These are phyloP conservation scores for Scheffersomyces insectosa DNA, from an alignment of 1,139 yeast genomes.

Conservation along the genomic window DNA sequence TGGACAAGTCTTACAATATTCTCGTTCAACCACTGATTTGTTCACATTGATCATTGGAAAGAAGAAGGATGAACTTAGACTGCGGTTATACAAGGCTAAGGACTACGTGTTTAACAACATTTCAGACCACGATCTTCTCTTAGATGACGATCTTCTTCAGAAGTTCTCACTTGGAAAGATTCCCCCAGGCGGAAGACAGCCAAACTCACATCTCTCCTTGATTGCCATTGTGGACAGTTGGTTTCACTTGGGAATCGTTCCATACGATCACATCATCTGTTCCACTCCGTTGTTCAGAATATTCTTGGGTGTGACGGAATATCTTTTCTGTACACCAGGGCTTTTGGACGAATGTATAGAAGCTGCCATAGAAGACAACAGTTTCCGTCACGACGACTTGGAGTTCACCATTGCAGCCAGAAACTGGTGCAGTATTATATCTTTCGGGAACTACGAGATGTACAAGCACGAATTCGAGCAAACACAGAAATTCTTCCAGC, in stretches of 20 bases:
- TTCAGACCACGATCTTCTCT: conserved; percentile 51
- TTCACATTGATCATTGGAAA: conserved; percentile 82
- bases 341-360: conserved; percentile 75
- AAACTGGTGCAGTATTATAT: conserved; percentile 82
- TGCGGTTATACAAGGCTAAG: conserved; percentile 66
- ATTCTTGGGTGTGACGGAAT: conserved; percentile 91
- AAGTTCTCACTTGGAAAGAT: conserved; percentile 74
- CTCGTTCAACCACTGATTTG: conserved; percentile 78
- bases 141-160: conserved; percentile 79
- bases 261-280: conserved; percentile 95
- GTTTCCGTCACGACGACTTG: conserved; percentile 81
- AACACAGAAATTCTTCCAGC: conserved; percentile 78
- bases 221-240: conserved; percentile 94
- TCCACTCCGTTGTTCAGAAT: conserved; percentile 91
- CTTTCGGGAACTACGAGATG: conserved; percentile 71
- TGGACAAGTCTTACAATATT: conserved; percentile 84
- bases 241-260: conserved; percentile 80
- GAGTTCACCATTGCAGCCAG: conserved; percentile 83
- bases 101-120: conserved; percentile 74
- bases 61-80: conserved; percentile 53
- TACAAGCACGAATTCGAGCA: conserved; percentile 73
- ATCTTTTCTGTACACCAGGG: conserved; percentile 81
- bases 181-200: conserved; percentile 68
- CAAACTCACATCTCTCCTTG: conserved; percentile 86
- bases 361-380: conserved; percentile 65